Evolutionary conservation across 768 basidiomycete genomes (phyloP).

Genomic region (Pilatotrama ljubarskyi): DNA sequence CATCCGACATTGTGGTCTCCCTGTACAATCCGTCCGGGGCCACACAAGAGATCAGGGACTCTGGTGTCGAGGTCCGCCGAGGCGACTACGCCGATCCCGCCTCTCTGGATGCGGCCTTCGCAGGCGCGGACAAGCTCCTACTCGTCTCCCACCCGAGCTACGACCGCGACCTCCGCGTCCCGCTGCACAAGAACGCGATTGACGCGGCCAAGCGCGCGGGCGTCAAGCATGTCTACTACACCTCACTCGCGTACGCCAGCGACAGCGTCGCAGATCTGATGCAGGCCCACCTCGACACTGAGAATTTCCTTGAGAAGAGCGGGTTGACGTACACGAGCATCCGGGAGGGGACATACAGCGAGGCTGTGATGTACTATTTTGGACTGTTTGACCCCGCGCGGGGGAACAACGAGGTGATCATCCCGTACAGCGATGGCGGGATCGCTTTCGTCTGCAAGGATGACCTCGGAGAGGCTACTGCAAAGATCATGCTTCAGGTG

Average conservation of each 20-base stretch:
- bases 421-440: constrained; percentile 33
- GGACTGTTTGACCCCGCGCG: constrained; percentile 26
- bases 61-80: constrained; percentile 30
- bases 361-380: constrained; percentile 32
- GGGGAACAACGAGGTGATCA: constrained; percentile 24
- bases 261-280: constrained; percentile 32
- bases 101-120: constrained; percentile 34
- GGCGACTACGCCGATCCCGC: constrained; percentile 33
- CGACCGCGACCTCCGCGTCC: constrained; percentile 29
- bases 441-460: constrained; percentile 35
- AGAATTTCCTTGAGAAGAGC: constrained; percentile 31
- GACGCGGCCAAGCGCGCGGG: constrained; percentile 34
- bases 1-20: constrained; percentile 33
- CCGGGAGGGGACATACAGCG: constrained; percentile 37
- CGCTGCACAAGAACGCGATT: constrained; percentile 34
- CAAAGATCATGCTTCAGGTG: constrained; percentile 32
- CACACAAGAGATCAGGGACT: constrained; percentile 12
- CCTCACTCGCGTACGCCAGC: constrained; percentile 33
- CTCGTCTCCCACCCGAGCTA: constrained; percentile 36
- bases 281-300: constrained; percentile 35
- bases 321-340: constrained; percentile 36
- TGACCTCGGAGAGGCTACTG: constrained; percentile 38
- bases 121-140: constrained; percentile 34
- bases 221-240: constrained; percentile 37
- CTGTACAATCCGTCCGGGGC: constrained; percentile 33